These are phyloP conservation scores for Colletotrichum sp. DNA, from an alignment of 2,329 filamentous ascomycete genomes.

Conservation along the genomic window DNA sequence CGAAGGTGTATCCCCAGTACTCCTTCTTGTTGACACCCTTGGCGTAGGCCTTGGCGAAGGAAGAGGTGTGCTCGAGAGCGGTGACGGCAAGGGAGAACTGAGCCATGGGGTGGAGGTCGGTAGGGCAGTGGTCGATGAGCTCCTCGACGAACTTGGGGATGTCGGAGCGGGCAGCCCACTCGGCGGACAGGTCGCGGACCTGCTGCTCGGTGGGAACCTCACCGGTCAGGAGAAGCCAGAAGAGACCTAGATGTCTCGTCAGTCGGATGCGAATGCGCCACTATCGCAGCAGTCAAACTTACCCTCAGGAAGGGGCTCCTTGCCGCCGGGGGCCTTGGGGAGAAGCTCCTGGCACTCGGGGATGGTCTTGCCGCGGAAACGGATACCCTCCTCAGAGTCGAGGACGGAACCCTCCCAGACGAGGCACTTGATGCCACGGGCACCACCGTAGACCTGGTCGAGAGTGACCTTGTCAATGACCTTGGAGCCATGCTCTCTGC, in stretches of 20 bases:
- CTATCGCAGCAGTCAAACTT: conserved; percentile 22
- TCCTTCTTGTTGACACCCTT: conserved; percentile 99
- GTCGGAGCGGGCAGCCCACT: conserved; percentile 98
- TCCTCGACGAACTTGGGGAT: conserved; percentile 98
- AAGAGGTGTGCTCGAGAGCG: conserved; percentile 97
- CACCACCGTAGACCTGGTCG: conserved; percentile 99
- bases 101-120: conserved; percentile 98
- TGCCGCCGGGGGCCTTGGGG: conserved; percentile 94
- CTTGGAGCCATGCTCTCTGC: conserved; percentile 91
- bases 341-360: conserved; percentile 98
- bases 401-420: conserved; percentile 99
- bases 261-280: neutral
- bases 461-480: conserved; percentile 97
- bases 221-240: conserved; percentile 98
- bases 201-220: conserved; percentile 98
- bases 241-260: conserved; percentile 69
- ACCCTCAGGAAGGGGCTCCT: conserved; percentile 97
- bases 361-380: conserved; percentile 99
- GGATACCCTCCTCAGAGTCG: conserved; percentile 98
- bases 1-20: conserved; percentile 99
- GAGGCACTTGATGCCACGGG: conserved; percentile 97
- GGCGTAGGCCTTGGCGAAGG: conserved; percentile 97
- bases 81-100: conserved; percentile 98
- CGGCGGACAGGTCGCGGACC: conserved; percentile 95
- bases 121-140: conserved; percentile 99